Percentiles rank a stretch among this genome's conserved stretches.
Conservation (phyloP, 192 early-diverging fungal species). For the Entomortierella parvispora region DNA sequence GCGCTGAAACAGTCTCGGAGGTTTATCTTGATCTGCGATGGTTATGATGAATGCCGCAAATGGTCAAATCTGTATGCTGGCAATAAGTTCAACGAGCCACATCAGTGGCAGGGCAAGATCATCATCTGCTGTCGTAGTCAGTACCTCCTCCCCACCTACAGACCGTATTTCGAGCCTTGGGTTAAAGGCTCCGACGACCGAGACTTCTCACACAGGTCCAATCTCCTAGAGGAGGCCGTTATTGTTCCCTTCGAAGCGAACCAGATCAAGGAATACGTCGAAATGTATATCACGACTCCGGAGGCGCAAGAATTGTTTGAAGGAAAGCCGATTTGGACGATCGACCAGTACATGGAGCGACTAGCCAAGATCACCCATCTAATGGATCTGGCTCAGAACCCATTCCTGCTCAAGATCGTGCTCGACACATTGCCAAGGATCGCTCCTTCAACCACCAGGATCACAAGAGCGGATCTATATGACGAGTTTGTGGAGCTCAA, state of each 20-base stretch:
- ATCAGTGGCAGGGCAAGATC: too few species aligned
- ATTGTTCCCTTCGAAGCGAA: not conserved
- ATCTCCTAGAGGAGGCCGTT: conserved; percentile 1
- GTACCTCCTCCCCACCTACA: not conserved
- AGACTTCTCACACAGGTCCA: not conserved
- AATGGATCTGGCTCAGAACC: not conserved
- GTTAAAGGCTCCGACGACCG: not conserved
- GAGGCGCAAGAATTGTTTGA: too few species aligned
- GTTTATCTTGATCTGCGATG: conserved; percentile 4
- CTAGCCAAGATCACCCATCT: not conserved
- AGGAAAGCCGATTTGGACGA: not conserved
- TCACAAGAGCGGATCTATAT: not conserved
- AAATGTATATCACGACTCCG: not conserved
- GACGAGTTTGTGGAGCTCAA: not conserved
- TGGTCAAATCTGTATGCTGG: too few species aligned
- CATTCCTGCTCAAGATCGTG: not conserved
- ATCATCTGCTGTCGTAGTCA: not conserved
- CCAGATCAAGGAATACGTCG: not conserved
- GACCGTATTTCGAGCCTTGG: not conserved
- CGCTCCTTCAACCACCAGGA: not conserved
- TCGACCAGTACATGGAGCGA: not conserved
- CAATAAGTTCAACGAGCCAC: too few species aligned
- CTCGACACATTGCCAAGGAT: not conserved
- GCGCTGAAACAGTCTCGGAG: too few species aligned
- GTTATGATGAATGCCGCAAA: not conserved